Percentiles rank a stretch among this genome's conserved stretches.
These are phyloP conservation scores for Trichoderma erinaceum DNA, from an alignment of 495 filamentous ascomycete genomes.

Conservation along the genomic window DNA sequence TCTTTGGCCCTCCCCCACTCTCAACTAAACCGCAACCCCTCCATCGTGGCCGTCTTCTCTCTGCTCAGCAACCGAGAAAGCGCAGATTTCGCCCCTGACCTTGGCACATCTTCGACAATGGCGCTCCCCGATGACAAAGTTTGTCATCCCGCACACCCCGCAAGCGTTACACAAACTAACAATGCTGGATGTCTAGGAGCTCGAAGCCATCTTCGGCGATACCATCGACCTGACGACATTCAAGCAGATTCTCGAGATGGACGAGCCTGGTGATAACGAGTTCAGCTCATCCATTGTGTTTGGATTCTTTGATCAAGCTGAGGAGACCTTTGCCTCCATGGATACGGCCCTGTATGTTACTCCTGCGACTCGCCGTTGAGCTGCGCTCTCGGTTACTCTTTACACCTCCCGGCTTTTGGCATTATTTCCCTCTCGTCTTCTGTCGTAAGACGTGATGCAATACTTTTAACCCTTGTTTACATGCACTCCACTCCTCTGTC, in stretches of 20 bases:
- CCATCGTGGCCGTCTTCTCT: slow-evolving; percentile 11
- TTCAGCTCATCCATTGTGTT: slow-evolving; percentile 77
- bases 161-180: neutral
- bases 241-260: slow-evolving; percentile 95
- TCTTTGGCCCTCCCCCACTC: neutral
- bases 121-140: slow-evolving; percentile 15
- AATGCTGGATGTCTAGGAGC: neutral
- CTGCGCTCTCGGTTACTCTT: neutral
- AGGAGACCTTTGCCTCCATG: slow-evolving; percentile 82
- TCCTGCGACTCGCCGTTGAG: neutral
- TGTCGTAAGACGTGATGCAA: neutral
- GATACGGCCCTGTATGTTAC: slow-evolving; percentile 67
- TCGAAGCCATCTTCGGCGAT: slow-evolving; percentile 49
- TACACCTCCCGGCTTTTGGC: neutral
- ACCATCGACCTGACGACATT: slow-evolving; percentile 75
- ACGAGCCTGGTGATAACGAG: slow-evolving; percentile 73
- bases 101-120: slow-evolving; percentile 7
- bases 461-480: neutral
- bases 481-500: neutral
- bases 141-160: neutral
- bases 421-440: neutral
- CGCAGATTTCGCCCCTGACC: neutral
- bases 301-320: slow-evolving; percentile 89
- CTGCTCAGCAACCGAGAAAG: neutral
- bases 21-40: slow-evolving; percentile 3